These are phyloP conservation scores for Colletotrichum euphorbiae DNA, from an alignment of 2,329 filamentous ascomycete genomes.

Conservation along the genomic window DNA sequence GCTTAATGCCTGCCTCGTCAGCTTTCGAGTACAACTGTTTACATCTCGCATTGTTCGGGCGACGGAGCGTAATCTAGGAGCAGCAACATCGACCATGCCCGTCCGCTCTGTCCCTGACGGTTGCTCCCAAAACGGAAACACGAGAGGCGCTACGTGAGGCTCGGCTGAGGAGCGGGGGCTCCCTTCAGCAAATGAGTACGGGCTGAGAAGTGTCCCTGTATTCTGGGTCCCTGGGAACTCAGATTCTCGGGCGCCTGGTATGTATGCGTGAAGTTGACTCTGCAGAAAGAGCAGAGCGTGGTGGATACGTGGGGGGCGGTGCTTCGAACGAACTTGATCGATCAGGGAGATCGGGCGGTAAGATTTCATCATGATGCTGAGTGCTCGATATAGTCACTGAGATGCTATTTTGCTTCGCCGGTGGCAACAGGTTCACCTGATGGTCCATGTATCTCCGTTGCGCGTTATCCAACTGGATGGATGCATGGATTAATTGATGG, in stretches of 20 bases:
- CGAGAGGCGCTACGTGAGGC: slow-evolving; percentile 28
- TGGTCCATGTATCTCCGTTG: slow-evolving; percentile 20
- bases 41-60: slow-evolving; percentile 28
- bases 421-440: slow-evolving; percentile 22
- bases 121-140: slow-evolving; percentile 31
- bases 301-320: background rate
- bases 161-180: slow-evolving; percentile 26
- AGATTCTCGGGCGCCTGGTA: background rate
- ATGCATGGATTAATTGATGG: slow-evolving; percentile 1
- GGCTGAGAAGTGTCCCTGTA: slow-evolving; percentile 3
- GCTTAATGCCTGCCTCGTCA: slow-evolving; percentile 9
- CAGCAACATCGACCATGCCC: slow-evolving; percentile 11
- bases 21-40: background rate
- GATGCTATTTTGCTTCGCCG: slow-evolving; percentile 7
- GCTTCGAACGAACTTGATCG: background rate
- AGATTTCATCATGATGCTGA: slow-evolving; percentile 11
- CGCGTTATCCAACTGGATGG: background rate
- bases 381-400: slow-evolving; percentile 16
- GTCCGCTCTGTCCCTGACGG: slow-evolving; percentile 16
- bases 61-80: slow-evolving; percentile 19
- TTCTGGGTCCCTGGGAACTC: slow-evolving; percentile 10
- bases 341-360: slow-evolving; percentile 34
- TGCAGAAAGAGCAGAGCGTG: background rate
- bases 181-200: slow-evolving; percentile 34
- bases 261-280: background rate